A percentile compares a stretch with the other conserved stretches of the same genome.
Evolutionary conservation across 495 filamentous ascomycete genomes (phyloP).

Genomic region (Tuber magnatum): DNA sequence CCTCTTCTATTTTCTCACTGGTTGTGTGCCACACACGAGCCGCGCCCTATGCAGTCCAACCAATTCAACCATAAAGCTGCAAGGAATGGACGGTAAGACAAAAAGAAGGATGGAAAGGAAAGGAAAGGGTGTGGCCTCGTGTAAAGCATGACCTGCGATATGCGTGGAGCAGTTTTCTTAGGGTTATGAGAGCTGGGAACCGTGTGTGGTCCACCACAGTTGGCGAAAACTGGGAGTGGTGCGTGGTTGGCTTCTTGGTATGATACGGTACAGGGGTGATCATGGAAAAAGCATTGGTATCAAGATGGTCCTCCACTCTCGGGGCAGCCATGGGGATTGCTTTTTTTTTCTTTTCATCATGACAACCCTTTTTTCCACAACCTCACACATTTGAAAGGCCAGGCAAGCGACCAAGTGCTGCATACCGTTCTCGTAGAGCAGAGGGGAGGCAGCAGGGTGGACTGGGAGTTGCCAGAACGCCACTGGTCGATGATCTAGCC

Average conservation of each 20-base stretch:
- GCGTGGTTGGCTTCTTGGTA: background rate
- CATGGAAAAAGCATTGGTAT: constrained; percentile 1
- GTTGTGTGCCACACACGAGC: background rate
- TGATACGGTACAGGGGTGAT: background rate
- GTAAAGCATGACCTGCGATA: background rate
- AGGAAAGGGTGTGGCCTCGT: background rate
- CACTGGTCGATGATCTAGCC: background rate
- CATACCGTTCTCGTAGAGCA: background rate
- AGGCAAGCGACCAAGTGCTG: background rate
- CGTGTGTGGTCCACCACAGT: background rate
- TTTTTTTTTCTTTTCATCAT: background rate
- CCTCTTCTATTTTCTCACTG: background rate
- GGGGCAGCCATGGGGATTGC: background rate
- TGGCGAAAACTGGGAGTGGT: background rate
- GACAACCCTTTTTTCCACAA: background rate
- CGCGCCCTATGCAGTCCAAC: background rate
- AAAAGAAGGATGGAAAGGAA: background rate
- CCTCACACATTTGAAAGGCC: background rate
- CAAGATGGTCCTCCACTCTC: background rate
- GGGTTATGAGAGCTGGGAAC: background rate
- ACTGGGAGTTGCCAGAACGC: background rate
- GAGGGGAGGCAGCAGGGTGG: background rate
- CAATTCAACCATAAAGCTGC: background rate
- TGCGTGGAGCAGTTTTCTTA: background rate
- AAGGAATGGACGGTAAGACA: background rate